Evolutionary conservation across 345 rosid genomes (phyloP).

Genomic region (Corchorus olitorius): DNA sequence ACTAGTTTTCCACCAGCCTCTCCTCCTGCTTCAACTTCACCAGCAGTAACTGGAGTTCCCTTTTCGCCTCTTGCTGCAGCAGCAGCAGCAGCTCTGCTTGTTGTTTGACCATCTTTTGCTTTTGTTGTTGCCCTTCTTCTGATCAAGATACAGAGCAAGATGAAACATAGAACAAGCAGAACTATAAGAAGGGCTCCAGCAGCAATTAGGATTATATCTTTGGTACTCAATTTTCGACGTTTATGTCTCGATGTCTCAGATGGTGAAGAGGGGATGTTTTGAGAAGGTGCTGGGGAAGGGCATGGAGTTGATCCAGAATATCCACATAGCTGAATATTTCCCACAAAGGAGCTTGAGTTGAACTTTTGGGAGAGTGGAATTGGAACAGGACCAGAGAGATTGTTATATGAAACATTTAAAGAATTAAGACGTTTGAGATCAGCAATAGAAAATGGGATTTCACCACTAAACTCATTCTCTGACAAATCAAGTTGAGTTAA

Average conservation of each 20-base stretch:
- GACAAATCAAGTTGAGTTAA: conserved; percentile 60
- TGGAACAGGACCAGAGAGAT: conserved; percentile 88
- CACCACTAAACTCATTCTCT: conserved; percentile 60
- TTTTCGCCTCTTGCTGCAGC: conserved; percentile 47
- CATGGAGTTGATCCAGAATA: conserved; percentile 59
- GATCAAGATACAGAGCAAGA: conserved; percentile 70
- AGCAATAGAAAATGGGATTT: conserved; percentile 65
- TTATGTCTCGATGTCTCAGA: conserved; percentile 29
- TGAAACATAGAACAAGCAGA: conserved; percentile 56
- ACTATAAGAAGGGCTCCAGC: conserved; percentile 64
- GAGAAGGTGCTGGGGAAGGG: conserved; percentile 46
- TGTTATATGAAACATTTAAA: conserved; percentile 83
- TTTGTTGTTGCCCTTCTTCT: conserved; percentile 47
- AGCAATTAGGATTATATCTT: conserved; percentile 75
- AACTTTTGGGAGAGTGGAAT: conserved; percentile 62
- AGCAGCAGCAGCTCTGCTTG: conserved; percentile 26
- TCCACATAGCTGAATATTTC: conserved; percentile 81
- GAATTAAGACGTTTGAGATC: conserved; percentile 50
- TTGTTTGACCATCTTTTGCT: conserved; percentile 41
- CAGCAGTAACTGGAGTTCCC: conserved; percentile 35
- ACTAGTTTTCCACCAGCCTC: conserved; percentile 91
- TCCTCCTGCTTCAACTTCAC: conserved; percentile 66
- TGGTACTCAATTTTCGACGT: conserved; percentile 54
- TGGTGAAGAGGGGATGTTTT: conserved; percentile 44
- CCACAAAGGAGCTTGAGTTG: conserved; percentile 71